Conservation (phyloP, 306 rosid species). For the Castanospermum australe region DNA sequence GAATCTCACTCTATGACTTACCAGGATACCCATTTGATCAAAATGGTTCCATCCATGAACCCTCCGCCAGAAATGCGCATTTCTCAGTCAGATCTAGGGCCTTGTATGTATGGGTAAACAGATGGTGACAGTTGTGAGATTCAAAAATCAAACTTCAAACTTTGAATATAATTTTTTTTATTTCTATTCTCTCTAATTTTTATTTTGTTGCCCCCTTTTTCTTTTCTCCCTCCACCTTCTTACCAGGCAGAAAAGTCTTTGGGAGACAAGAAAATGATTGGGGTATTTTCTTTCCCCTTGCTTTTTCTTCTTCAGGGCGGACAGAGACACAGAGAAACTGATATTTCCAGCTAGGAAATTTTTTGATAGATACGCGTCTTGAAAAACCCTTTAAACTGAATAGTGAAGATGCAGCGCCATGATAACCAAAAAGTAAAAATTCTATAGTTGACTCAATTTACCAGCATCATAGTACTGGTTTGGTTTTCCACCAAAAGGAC, state of each 20-base stretch:
- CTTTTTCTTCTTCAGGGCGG: not conserved
- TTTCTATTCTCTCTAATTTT: not conserved
- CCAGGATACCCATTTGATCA: constrained; percentile 6
- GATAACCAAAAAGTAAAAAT: too few species aligned
- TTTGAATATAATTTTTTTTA: not conserved
- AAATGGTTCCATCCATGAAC: constrained; percentile 17
- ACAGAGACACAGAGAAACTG: not conserved
- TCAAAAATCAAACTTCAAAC: constrained; percentile 21
- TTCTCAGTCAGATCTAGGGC: constrained; percentile 49
- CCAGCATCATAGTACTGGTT: too few species aligned
- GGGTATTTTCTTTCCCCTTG: not conserved
- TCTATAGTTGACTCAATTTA: too few species aligned
- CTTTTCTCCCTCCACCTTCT: not conserved
- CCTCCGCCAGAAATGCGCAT: constrained; percentile 9
- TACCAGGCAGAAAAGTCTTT: not conserved
- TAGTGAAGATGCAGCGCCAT: too few species aligned
- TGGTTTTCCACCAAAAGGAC: too few species aligned
- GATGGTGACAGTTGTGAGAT: constrained; percentile 43
- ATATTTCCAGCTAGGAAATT: not conserved
- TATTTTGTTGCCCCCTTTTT: not conserved
- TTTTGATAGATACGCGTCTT: not conserved
- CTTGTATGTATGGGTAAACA: constrained; percentile 19
- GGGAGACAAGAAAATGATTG: constrained; percentile 29
- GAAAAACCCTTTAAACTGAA: too few species aligned
- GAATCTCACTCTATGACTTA: constrained; percentile 4